These are phyloP conservation scores for Claviceps sp. DNA, from an alignment of 2,329 filamentous ascomycete species.

Conservation along the genomic window DNA sequence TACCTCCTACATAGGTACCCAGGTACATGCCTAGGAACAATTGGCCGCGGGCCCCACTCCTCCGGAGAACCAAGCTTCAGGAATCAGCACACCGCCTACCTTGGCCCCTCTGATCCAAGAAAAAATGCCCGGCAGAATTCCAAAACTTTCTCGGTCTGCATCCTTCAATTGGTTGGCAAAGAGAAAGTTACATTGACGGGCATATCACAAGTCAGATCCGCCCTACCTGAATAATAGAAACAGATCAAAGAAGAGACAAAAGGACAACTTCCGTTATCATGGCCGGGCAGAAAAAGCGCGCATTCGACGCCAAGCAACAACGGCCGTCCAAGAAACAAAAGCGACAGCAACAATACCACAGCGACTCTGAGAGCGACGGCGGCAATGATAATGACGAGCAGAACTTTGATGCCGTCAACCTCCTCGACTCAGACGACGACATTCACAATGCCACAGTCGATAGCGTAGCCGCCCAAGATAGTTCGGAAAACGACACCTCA, in stretches of 20 bases:
- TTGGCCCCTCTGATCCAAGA: slow-evolving; percentile 1
- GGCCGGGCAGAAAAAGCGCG: slow-evolving; percentile 23
- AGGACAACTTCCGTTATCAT: slow-evolving; percentile 12
- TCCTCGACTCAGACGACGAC: slow-evolving; percentile 45
- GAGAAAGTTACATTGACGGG: background rate
- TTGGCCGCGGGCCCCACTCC: too few relatives aligned
- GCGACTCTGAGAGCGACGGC: slow-evolving; percentile 30
- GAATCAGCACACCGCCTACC: slow-evolving; percentile 7
- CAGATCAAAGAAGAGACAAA: slow-evolving; percentile 1
- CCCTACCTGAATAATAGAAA: background rate
- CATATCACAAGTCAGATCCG: background rate
- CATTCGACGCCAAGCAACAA: slow-evolving; percentile 16
- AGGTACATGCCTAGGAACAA: too few relatives aligned
- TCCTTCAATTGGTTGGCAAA: too few relatives aligned
- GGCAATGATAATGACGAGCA: slow-evolving; percentile 21
- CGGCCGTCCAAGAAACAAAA: slow-evolving; percentile 41
- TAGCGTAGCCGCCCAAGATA: slow-evolving; percentile 22
- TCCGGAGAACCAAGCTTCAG: background rate
- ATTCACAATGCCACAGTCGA: slow-evolving; percentile 40
- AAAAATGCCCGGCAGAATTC: slow-evolving; percentile 11
- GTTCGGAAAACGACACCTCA: slow-evolving; percentile 10
- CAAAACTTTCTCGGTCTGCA: slow-evolving; percentile 1
- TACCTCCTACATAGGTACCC: too few relatives aligned
- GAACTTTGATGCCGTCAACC: slow-evolving; percentile 36
- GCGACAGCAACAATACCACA: slow-evolving; percentile 33